These are phyloP conservation scores for Fusarium temperatum DNA, from an alignment of 2,329 filamentous ascomycete species.

Conservation along the genomic window DNA sequence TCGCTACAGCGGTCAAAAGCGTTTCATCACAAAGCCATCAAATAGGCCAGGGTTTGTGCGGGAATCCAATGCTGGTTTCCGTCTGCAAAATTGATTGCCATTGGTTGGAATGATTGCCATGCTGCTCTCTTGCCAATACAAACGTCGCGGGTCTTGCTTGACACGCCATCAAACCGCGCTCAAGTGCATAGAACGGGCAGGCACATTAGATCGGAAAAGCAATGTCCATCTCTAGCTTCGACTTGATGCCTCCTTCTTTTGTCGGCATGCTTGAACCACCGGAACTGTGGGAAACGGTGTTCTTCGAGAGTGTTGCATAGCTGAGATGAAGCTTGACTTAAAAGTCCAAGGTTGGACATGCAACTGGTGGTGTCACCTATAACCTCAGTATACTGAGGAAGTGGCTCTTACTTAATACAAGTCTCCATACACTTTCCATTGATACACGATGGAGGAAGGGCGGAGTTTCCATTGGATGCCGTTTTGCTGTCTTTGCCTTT, in stretches of 20 bases:
- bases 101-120: not conserved
- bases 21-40: not conserved
- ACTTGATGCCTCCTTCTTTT: not conserved
- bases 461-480: not conserved
- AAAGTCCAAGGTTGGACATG: not conserved
- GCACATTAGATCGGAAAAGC: not conserved
- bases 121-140: not conserved
- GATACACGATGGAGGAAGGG: not conserved
- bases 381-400: not conserved
- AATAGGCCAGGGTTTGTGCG: not conserved
- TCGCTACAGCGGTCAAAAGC: not conserved
- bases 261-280: not conserved
- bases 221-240: not conserved
- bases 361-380: not conserved
- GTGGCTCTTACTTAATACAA: no score
- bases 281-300: not conserved
- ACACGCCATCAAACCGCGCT: not conserved
- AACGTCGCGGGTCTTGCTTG: not conserved
- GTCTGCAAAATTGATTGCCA: not conserved
- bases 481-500: slow-evolving; percentile 10
- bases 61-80: not conserved
- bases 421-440: no score
- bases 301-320: not conserved
- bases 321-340: not conserved
- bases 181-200: not conserved